Evolutionary conservation across 148 eudicot genomes (phyloP).

Genomic region (Spergularia marina): DNA sequence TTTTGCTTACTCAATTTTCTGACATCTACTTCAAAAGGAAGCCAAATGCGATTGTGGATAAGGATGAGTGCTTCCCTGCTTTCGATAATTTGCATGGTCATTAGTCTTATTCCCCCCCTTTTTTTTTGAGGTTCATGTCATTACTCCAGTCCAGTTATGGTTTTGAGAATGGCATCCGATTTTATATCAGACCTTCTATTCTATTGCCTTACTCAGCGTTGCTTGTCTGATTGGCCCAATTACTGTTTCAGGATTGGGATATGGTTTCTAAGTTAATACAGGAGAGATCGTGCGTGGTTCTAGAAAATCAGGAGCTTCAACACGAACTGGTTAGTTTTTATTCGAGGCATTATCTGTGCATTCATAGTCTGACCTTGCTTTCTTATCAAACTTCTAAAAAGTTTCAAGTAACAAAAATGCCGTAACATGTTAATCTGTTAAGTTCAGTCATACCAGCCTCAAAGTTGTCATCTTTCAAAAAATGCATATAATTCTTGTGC

Average conservation of each 20-base stretch:
- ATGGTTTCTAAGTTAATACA: slow-evolving; percentile 25
- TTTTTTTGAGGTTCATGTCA: background rate
- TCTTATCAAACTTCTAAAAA: background rate
- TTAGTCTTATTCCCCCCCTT: no score
- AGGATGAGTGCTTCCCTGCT: background rate
- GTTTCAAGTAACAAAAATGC: background rate
- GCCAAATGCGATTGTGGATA: background rate
- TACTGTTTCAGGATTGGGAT: slow-evolving; percentile 30
- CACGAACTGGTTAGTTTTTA: slow-evolving; percentile 28
- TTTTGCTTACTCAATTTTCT: background rate
- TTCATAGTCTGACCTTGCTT: background rate
- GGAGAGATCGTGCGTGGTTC: slow-evolving; percentile 22
- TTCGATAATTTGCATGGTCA: background rate
- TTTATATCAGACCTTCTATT: background rate
- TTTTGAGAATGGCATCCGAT: background rate
- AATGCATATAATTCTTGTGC: no score
- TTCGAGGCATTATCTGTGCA: background rate
- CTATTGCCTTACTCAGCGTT: background rate
- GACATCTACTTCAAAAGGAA: background rate
- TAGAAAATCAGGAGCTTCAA: slow-evolving; percentile 32
- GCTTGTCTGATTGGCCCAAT: background rate
- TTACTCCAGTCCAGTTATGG: background rate
- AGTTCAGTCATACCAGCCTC: background rate
- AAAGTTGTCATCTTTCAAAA: background rate
- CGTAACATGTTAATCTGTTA: background rate